These are phyloP conservation scores for Mortierella claussenii DNA, from an alignment of 192 early-diverging fungal genomes.

Conservation along the genomic window DNA sequence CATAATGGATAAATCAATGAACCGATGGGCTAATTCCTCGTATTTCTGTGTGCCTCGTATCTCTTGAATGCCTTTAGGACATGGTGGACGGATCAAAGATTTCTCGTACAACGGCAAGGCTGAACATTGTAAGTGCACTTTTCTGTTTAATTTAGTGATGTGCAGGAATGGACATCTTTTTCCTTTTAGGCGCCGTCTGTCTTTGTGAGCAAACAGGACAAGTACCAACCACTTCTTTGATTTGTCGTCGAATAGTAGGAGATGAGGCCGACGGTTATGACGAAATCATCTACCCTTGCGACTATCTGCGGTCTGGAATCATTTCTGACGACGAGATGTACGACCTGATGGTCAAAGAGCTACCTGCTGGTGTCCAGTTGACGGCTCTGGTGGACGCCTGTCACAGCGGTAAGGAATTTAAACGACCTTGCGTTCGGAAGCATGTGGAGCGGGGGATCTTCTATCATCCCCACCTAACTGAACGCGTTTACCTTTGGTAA, in stretches of 20 bases:
- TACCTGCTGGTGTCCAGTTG: constrained; percentile 77
- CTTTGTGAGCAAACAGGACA: not conserved
- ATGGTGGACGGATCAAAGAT: constrained; percentile 56
- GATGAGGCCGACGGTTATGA: constrained; percentile 66
- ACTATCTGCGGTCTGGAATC: constrained; percentile 74
- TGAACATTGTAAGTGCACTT: constrained; percentile 42
- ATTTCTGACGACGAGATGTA: constrained; percentile 79
- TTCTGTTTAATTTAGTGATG: not conserved
- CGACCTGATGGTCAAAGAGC: constrained; percentile 64
- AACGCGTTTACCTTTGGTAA: not conserved
- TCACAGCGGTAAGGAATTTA: constrained; percentile 57
- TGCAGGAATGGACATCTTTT: not conserved
- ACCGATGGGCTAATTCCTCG: not conserved
- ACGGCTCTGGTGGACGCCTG: constrained; percentile 82
- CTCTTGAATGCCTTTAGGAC: too few species aligned
- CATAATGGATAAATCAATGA: not conserved
- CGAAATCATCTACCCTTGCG: constrained; percentile 80
- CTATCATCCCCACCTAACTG: too few species aligned
- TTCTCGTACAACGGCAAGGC: constrained; percentile 50
- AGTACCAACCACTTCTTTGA: not conserved
- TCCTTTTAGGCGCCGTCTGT: not conserved
- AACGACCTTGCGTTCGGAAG: too few species aligned
- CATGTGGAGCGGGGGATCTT: too few species aligned
- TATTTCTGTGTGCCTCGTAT: too few species aligned
- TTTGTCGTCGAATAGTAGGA: constrained; percentile 35